These are phyloP conservation scores for Recurvomyces mirabilis DNA, from an alignment of 495 filamentous ascomycete genomes.

Conservation along the genomic window DNA sequence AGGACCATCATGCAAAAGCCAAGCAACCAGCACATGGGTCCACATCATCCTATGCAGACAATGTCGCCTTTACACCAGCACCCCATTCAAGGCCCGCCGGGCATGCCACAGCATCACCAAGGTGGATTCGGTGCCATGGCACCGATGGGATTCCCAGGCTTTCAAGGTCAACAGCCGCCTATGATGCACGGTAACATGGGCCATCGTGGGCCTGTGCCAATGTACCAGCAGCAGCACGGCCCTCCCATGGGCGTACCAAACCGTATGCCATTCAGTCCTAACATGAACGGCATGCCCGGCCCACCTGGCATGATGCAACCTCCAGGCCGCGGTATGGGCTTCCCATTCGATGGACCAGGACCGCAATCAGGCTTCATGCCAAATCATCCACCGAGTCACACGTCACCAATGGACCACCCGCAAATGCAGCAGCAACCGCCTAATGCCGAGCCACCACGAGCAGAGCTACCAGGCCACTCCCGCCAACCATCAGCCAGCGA, in stretches of 20 bases:
- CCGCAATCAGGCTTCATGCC: conserved; percentile 34
- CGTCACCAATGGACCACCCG: conserved; percentile 9
- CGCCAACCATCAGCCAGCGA: conserved; percentile 18
- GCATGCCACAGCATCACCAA: conserved; percentile 38
- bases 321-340: conserved; percentile 45
- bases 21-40: conserved; percentile 19
- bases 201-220: conserved; percentile 25
- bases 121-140: conserved; percentile 34
- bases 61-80: conserved; percentile 36
- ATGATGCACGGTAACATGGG: conserved; percentile 28
- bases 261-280: conserved; percentile 41
- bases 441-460: conserved; percentile 3
- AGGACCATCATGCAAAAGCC: conserved; percentile 30
- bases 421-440: not conserved
- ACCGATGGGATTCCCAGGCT: conserved; percentile 27
- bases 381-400: conserved; percentile 31
- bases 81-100: conserved; percentile 37
- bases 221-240: conserved; percentile 28
- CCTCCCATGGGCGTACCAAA: conserved; percentile 40
- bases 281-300: conserved; percentile 48
- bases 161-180: conserved; percentile 21
- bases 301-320: conserved; percentile 25
- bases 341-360: conserved; percentile 48
- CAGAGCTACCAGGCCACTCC: conserved; percentile 11
- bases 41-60: conserved; percentile 38